Evolutionary conservation across 1,139 yeast genomes (phyloP), one percentile per base, ranked within the genome.

Genomic region (Saccharomyces pastorianus): DNA sequence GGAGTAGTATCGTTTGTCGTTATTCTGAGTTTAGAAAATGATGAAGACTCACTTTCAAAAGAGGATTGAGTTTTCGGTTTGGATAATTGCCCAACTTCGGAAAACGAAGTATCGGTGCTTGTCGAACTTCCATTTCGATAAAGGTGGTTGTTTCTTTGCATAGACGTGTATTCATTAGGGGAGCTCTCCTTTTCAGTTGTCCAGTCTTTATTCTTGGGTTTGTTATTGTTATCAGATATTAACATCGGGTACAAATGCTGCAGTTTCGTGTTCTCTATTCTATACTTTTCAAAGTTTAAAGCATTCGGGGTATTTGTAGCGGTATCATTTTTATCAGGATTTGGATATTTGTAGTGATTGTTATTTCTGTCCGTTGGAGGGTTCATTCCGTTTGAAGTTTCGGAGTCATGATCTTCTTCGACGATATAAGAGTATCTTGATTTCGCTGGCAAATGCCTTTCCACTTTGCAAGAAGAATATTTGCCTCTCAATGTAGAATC

Each of bases 351-450:
- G 13, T 47, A 31, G 17, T 29, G 28, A 8, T 38, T 38, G 0
- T 50, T n/a, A 17, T 26, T 44, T 42, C 42, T 31, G n/a, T 31
- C 28, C 27, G n/a, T 50, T 20, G 38, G 26, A 28, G 34, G 26
- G 2, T 38, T 38, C 44, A 9, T 5, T 13, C 7, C 46, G n/a
- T 31, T 48, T 7, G 27, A 17, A 13, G 51, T 49, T 26, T 50
- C 59, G 17, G 55, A 53, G 46, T 60, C 65, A 46, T 56, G 51
- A 44, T 61, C 69, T 53, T 66, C 71, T 52, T 66, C 70, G 6
- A 63, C 70, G 17, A 68, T 55, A 48, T 67, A 68, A 1, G 71
- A 68, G 52, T 62, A 68, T 38, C 71, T 60, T 17, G 63, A 60
- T 20, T 60, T 61, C 13, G 59, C 53, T 1, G 69, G 60, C 29